phyloP scores from a whole-genome alignment of 345 rosid species.

The Boechera divaricarpa region DNA sequence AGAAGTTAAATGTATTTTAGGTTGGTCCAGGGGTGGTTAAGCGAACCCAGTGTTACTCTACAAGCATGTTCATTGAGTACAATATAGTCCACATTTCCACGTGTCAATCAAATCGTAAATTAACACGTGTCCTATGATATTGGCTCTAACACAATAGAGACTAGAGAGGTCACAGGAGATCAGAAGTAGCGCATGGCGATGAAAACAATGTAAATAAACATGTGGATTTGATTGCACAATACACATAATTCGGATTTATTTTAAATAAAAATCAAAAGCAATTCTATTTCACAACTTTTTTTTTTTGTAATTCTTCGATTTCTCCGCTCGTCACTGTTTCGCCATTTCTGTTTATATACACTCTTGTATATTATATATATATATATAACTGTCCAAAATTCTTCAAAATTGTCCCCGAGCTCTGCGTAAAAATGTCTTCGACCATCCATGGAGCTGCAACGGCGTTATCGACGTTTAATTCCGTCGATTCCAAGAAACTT shows the following conservation, averaged over 20 bases:
- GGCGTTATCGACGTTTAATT: conserved; percentile 52
- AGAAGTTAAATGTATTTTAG: too few relatives aligned
- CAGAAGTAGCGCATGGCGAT: conserved; percentile 9
- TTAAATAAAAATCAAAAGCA: not conserved
- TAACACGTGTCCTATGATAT: not conserved
- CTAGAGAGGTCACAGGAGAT: not conserved
- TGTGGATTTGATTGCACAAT: conserved; percentile 31
- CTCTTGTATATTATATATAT: not conserved
- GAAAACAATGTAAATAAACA: conserved; percentile 36
- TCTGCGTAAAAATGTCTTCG: conserved; percentile 56
- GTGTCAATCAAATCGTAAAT: not conserved
- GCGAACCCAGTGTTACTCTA: conserved; percentile 2
- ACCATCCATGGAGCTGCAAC: conserved; percentile 69
- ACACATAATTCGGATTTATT: not conserved
- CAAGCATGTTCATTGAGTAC: not conserved
- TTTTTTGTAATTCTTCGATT: conserved; percentile 28
- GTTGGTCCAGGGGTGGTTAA: conserved; percentile 20
- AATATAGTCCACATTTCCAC: not conserved
- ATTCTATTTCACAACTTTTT: not conserved
- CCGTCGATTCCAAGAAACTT: conserved; percentile 59
- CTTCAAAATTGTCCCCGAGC: not conserved
- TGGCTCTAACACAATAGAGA: not conserved
- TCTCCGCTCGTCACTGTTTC: conserved; percentile 38
- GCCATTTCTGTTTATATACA: conserved; percentile 14
- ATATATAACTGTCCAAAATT: too few relatives aligned